A percentile compares a stretch with the other conserved stretches of the same genome.
Evolutionary conservation across 495 filamentous ascomycete species (phyloP).

Genomic region (Hypoxylon lenormandii): DNA sequence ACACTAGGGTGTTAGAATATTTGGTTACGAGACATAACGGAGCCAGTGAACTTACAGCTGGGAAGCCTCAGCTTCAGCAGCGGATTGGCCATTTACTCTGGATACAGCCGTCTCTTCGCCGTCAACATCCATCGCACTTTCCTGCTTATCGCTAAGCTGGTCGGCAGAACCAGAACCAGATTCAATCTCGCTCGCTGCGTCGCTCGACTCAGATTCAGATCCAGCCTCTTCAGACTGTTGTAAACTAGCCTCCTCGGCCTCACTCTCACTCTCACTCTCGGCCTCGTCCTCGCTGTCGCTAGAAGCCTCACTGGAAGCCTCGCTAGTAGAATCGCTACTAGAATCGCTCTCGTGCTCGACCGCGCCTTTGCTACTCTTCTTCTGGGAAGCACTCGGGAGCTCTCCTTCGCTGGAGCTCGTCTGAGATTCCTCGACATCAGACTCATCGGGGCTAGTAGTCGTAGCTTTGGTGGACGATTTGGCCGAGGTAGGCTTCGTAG

Average conservation of each 20-base stretch:
- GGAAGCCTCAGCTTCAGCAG: conserved; percentile 14
- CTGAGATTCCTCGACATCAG: conserved; percentile 43
- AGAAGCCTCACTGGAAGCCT: too few species aligned
- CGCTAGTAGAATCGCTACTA: conserved; percentile 29
- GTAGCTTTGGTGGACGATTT: conserved; percentile 31
- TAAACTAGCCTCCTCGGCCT: conserved; percentile 12
- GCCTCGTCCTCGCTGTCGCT: conserved; percentile 17
- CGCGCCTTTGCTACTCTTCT: conserved; percentile 18
- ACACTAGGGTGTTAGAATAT: conserved; percentile 9
- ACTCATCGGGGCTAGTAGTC: conserved; percentile 24
- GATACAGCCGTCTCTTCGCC: conserved; percentile 38
- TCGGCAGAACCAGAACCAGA: conserved; percentile 16
- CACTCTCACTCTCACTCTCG: conserved; percentile 31
- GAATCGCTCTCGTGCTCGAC: conserved; percentile 34
- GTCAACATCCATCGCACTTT: conserved; percentile 46
- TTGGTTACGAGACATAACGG: neutral
- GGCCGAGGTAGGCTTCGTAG: conserved; percentile 10
- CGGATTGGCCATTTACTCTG: conserved; percentile 44
- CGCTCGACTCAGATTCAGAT: conserved; percentile 22
- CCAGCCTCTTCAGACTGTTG: conserved; percentile 24
- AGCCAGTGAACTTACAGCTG: conserved; percentile 32
- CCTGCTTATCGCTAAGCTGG: conserved; percentile 18
- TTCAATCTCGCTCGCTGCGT: conserved; percentile 45
- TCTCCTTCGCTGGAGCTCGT: conserved; percentile 17
- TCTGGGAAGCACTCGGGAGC: conserved; percentile 12